These are phyloP conservation scores for Phellinidium pouzarii DNA, from an alignment of 1,284 basidiomycete species.

Conservation along the genomic window DNA sequence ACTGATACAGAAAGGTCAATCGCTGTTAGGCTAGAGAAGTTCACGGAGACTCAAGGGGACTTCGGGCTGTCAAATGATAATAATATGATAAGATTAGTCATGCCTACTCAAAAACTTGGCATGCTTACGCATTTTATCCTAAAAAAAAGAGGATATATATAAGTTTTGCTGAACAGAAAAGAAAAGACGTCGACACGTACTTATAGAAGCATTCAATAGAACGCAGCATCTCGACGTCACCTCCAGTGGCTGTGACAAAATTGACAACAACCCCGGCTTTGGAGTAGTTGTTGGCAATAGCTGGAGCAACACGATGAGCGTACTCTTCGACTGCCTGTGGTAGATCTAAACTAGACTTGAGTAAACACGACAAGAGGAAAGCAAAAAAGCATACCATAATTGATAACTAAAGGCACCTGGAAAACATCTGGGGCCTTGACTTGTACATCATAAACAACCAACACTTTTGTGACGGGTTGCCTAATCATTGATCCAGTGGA, in stretches of 20 bases:
- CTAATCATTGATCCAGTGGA: slow-evolving; percentile 48
- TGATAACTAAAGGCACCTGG: slow-evolving; percentile 87
- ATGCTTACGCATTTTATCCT: slow-evolving; percentile 84
- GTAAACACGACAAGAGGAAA: not conserved
- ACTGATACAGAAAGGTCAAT: slow-evolving; percentile 69
- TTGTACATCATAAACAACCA: slow-evolving; percentile 88
- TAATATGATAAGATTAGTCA: slow-evolving; percentile 19
- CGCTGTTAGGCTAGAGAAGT: slow-evolving; percentile 59
- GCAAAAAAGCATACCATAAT: slow-evolving; percentile 58
- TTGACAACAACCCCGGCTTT: slow-evolving; percentile 88
- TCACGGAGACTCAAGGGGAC: slow-evolving; percentile 82
- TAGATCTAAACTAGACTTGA: slow-evolving; percentile 77
- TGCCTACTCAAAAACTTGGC: not conserved
- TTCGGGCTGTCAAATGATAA: slow-evolving; percentile 54
- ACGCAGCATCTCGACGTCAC: slow-evolving; percentile 95
- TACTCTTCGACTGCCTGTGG: slow-evolving; percentile 96
- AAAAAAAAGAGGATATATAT: slow-evolving; percentile 18
- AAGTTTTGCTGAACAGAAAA: slow-evolving; percentile 8
- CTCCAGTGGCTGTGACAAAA: slow-evolving; percentile 93
- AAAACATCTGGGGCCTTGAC: slow-evolving; percentile 85
- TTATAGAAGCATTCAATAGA: slow-evolving; percentile 98
- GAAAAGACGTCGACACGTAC: slow-evolving; percentile 35
- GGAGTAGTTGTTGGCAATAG: slow-evolving; percentile 71
- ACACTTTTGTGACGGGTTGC: slow-evolving; percentile 59
- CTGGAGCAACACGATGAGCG: slow-evolving; percentile 81